Base-by-base conservation (phyloP, 345 rosid genomes). In the Hibiscus syriacus region DNA sequence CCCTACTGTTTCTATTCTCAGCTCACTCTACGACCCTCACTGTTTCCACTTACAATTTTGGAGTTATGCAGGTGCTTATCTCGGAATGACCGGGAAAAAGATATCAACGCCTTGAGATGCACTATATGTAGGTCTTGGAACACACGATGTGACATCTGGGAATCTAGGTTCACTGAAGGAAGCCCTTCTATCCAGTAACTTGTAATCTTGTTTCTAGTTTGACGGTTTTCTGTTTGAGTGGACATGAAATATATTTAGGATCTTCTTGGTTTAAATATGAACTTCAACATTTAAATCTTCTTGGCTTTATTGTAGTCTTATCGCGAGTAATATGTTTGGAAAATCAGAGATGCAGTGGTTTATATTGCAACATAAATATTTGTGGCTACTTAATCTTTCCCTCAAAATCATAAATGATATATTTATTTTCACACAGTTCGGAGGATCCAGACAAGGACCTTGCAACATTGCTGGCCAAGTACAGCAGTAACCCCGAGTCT, bases 71-170 rank as follows among this genome's bases (percentile, higher is more conserved):
- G 98, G 98, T 72, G 80, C 88, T 69, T 93, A 89, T 76, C 92
- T 93, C 74, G 97, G 97, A 48, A 68, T 93, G 90, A 90, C 98
- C 66, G 96, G 98, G 61, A 85, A 76, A 77, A 93, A 92, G 70
- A 75, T 90, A 56, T 89, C 91, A 4, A 83, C 94, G 2, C 96
- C 97, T 70, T 82, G 97, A 30, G 92, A 90, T 79, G 97, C 96
- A 3, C 74, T 93, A 39, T 90, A 78, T 75, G 82, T 79, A 12
- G 97, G 97, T 72, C 84, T 90, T 29, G 97, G 97, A 69, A 85
- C 97, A 30, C 92, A 89, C 75, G 90, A 85, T 32, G 90, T 93
- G 61, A 86, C 88, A 77, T 90, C 94, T 66, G 87, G 70, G 68
- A 85, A 77, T 75, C 70, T 90, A 70, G 78, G 67, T 25, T 81